A percentile compares a stretch with the other conserved stretches of the same genome.
Evolutionary conservation across 2,329 filamentous ascomycete genomes (phyloP).

Genomic region (Ophiocordyceps polyrhachis-furcata): DNA sequence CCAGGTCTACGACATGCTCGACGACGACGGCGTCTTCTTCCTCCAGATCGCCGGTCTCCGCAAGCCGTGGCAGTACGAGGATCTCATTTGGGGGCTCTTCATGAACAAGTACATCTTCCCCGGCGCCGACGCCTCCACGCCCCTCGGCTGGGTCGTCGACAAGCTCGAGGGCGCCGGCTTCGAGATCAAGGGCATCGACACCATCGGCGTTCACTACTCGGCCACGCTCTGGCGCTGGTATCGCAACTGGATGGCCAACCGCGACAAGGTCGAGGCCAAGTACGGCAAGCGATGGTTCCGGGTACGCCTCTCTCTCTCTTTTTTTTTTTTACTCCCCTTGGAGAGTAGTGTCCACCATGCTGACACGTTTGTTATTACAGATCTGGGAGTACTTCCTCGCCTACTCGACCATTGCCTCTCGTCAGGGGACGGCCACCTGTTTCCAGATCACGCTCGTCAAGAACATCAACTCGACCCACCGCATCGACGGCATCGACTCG

Average conservation of each 20-base stretch:
- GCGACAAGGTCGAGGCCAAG: conserved; percentile 82
- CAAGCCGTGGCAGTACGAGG: conserved; percentile 94
- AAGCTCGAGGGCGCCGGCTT: conserved; percentile 52
- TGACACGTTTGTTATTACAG: conserved; percentile 19
- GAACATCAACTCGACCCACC: conserved; percentile 82
- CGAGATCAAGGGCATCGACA: conserved; percentile 83
- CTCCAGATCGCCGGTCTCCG: conserved; percentile 88
- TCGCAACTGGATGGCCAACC: conserved; percentile 92
- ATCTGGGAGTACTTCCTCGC: conserved; percentile 92
- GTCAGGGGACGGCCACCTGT: conserved; percentile 73
- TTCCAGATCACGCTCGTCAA: conserved; percentile 81
- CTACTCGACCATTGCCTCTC: conserved; percentile 67
- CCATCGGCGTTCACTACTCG: conserved; percentile 90
- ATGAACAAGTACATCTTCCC: conserved; percentile 99
- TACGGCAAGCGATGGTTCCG: conserved; percentile 93
- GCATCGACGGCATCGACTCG: conserved; percentile 53
- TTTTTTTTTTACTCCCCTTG: too few relatives aligned
- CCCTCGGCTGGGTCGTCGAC: conserved; percentile 72
- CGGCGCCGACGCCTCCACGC: conserved; percentile 86
- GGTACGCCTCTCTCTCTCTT: too few relatives aligned
- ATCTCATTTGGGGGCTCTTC: conserved; percentile 94
- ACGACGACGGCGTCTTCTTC: conserved; percentile 92
- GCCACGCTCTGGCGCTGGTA: conserved; percentile 97
- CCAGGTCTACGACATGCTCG: conserved; percentile 88
- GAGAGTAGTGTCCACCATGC: too few relatives aligned